Evolutionary conservation across 2,329 filamentous ascomycete genomes (phyloP), one percentile per base, ranked within the genome.

Genomic region (Biscogniauxia sp.): DNA sequence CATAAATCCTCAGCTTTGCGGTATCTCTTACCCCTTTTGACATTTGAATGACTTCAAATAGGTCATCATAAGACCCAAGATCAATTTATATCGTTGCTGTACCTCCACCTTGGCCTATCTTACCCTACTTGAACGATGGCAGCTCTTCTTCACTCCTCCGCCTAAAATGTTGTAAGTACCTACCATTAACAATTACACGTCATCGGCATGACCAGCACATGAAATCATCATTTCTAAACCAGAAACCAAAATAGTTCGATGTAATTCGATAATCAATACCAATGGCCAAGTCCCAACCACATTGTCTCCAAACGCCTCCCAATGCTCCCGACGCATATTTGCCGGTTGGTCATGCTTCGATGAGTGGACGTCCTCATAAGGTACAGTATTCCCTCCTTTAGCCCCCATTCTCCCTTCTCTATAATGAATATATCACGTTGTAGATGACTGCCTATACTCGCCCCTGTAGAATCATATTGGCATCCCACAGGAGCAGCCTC

Each of bases 401-500:
- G 25, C 20, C 25, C 19, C n/a, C 23, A 11, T 49, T n/a, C 25
- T 26, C 11, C 15, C 37, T n/a, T 32, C 28, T 32, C 9, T 6
- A 19, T 23, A 23, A 2, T 23, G 23, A 15, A 23, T 11, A 2
- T n/a, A 13, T 19, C 20, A n/a, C 15, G n/a, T 37, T 50, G 17
- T 59, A 17, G 37, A 15, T 45, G 37, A 45, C 15, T 13, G 3
- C 37, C 17, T 51, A 62, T n/a, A 54, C 56, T 37, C 66, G 62
- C 52, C 70, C 64, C 32, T 69, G 68, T 51, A 72, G 58, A 66
- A 73, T 68, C 56, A 60, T 65, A 57, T 70, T 88, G 49, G 93
- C 91, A 79, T 99, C 95, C 94, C 94, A 99, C 5, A 99, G 85
- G 69, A 96, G 80, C 11, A 99, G 84, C 68, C 88, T 84, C 78